phyloP scores from a whole-genome alignment of 768 basidiomycete species.

The Podaxis sp. region DNA sequence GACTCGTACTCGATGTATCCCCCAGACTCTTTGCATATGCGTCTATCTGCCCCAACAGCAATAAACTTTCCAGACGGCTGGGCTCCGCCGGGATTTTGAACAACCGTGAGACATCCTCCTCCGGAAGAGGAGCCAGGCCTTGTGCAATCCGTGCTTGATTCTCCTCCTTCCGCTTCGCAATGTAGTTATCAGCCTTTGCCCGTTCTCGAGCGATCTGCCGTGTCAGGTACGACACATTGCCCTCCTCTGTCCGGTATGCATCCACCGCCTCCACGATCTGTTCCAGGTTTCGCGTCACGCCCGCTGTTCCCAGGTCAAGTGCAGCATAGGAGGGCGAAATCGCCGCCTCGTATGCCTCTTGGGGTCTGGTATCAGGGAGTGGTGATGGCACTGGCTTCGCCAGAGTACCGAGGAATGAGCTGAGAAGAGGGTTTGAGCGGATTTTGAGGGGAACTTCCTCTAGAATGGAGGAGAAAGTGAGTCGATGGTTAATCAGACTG shows the following conservation, averaged over 20 bases:
- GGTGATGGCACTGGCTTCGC: conserved; percentile 43
- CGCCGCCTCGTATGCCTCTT: conserved; percentile 34
- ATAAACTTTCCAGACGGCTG: conserved; percentile 81
- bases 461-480: conserved; percentile 85
- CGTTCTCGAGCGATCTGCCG: conserved; percentile 90
- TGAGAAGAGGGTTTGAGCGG: conserved; percentile 77
- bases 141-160: conserved; percentile 75
- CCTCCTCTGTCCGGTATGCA: conserved; percentile 85
- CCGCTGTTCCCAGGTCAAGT: conserved; percentile 68
- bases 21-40: conserved; percentile 78
- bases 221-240: conserved; percentile 84
- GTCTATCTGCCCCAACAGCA: conserved; percentile 86
- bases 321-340: conserved; percentile 63
- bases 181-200: conserved; percentile 70
- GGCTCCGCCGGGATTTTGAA: conserved; percentile 91
- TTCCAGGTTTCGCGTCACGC: conserved; percentile 76
- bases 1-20: conserved; percentile 53
- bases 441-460: conserved; percentile 85
- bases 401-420: conserved; percentile 72
- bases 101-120: conserved; percentile 79
- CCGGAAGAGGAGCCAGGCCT: conserved; percentile 82
- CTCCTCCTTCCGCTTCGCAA: conserved; percentile 88
- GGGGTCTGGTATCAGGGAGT: conserved; percentile 36
- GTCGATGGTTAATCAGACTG: conserved; percentile 75
- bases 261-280: conserved; percentile 84